Percentiles rank a stretch among this genome's conserved stretches.
Conservation (phyloP, 768 basidiomycete genomes). For the Amanita pallidorosea region DNA sequence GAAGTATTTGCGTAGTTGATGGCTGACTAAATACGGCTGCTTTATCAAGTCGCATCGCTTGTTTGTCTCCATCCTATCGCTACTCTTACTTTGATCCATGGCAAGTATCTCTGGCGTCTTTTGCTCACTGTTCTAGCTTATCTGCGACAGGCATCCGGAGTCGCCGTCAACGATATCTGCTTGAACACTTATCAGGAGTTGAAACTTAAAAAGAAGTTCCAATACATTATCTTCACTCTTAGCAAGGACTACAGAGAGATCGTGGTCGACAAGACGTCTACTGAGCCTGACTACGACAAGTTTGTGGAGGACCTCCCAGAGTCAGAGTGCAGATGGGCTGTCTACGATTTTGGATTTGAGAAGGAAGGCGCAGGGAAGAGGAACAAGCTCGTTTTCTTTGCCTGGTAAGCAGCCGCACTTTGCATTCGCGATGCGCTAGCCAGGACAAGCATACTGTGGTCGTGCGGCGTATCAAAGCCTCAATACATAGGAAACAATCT, state of each 20-base stretch:
- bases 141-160: slow-evolving; percentile 48
- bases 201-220: slow-evolving; percentile 66
- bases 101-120: slow-evolving; percentile 8
- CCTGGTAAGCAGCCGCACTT: slow-evolving; percentile 56
- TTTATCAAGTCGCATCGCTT: slow-evolving; percentile 12
- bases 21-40: slow-evolving; percentile 5
- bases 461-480: neutral
- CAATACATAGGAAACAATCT: slow-evolving; percentile 8
- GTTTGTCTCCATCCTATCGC: slow-evolving; percentile 1
- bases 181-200: slow-evolving; percentile 50
- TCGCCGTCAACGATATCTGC: slow-evolving; percentile 49
- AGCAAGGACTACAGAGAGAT: slow-evolving; percentile 58
- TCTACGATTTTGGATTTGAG: slow-evolving; percentile 86
- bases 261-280: slow-evolving; percentile 59
- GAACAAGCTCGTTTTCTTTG: slow-evolving; percentile 77
- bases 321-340: slow-evolving; percentile 73
- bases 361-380: slow-evolving; percentile 64
- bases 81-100: slow-evolving; percentile 16
- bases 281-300: slow-evolving; percentile 45
- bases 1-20: slow-evolving; percentile 53
- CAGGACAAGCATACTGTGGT: neutral
- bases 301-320: slow-evolving; percentile 72
- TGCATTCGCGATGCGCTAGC: neutral
- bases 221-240: slow-evolving; percentile 78
- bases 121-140: slow-evolving; percentile 1